Conservation (phyloP, 1,139 yeast species). For the Saccharomyces hybrid region DNA sequence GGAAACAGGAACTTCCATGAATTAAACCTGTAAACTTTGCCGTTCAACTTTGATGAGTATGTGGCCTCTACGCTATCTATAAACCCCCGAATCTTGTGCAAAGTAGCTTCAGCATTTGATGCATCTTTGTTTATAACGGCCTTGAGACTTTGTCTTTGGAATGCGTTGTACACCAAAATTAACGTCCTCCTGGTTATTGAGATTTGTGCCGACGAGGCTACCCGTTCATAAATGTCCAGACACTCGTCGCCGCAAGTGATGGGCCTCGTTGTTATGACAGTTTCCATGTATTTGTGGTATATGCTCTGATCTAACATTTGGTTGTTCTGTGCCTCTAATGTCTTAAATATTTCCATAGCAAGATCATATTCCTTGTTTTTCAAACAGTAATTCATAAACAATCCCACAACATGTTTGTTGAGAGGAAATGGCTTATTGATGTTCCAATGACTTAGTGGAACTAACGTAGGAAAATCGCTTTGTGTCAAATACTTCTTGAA, state of each 20-base stretch:
- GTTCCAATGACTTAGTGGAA: slow-evolving; percentile 13
- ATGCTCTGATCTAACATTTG: slow-evolving; percentile 15
- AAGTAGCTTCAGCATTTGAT: neutral
- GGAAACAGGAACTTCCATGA: slow-evolving; percentile 7
- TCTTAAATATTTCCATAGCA: slow-evolving; percentile 14
- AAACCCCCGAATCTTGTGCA: neutral
- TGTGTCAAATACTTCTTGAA: slow-evolving; percentile 5
- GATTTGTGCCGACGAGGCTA: slow-evolving; percentile 5
- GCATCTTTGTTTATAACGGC: neutral
- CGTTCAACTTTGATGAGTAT: neutral
- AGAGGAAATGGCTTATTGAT: slow-evolving; percentile 12
- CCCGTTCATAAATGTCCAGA: slow-evolving; percentile 13
- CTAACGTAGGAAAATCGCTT: slow-evolving; percentile 12
- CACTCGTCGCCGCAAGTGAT: slow-evolving; percentile 17
- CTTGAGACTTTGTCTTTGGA: slow-evolving; percentile 3
- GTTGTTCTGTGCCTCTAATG: slow-evolving; percentile 3
- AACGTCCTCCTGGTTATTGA: neutral
- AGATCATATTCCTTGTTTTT: slow-evolving; percentile 12
- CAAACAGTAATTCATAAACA: slow-evolving; percentile 17
- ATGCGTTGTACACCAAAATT: slow-evolving; percentile 1
- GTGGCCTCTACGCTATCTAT: neutral
- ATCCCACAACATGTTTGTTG: slow-evolving; percentile 16
- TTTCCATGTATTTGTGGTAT: slow-evolving; percentile 16
- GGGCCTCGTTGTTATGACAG: slow-evolving; percentile 14
- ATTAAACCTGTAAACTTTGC: neutral